Evolutionary conservation across 2,329 filamentous ascomycete species (phyloP), one percentile per base, ranked within the genome.

Genomic region (Cladosporium sp.): DNA sequence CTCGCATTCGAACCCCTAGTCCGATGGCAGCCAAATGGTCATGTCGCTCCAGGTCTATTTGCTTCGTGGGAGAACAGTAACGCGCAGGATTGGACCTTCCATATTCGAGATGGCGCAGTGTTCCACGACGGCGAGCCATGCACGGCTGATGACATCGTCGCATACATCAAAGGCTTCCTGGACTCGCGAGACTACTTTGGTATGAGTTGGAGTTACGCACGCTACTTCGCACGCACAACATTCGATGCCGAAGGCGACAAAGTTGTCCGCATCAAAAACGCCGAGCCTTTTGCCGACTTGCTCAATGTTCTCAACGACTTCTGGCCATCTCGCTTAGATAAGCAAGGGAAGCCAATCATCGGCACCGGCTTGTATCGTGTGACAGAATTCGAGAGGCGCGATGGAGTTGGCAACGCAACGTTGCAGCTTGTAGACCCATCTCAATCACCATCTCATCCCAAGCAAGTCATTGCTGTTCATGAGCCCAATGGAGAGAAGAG

Each of bases 121-220:
- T 67, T 59, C 28, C 65, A 65, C 24, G 61, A 67, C 26, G 65
- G 65, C 30, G 18, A 41, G 32, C 32, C 65, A 3, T 67, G 65
- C 28, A 65, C 15, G 4, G 61, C 61, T 36, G 61, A 65, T 1
- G 32, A 18, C 6, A 21, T 67, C 18, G 55, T 67, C 30, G 47
- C 38, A 14, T 67, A 67, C 15, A 65, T 67, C 54, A 52, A 65
- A 5, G 61, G 65, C 4, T 59, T 67, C 12, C 34, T 67, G 2
- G 62, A 65, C 28, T 67, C 65, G 24, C 34, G 51, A 11, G 65
- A 67, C 61, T 67, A 67, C 47, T 67, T 67, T n/a, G 65, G 65
- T 2, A 67, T 67, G 65, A 65, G 57, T 30, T 67, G 65, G 65
- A 67, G 65, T 34, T 67, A 67, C 32, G 62, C 61, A 4, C 54